A percentile compares a stretch with the other conserved stretches of the same genome.
These are phyloP conservation scores for Pythium monospermum DNA, from an alignment of 352 stramenopile species.

Conservation along the genomic window DNA sequence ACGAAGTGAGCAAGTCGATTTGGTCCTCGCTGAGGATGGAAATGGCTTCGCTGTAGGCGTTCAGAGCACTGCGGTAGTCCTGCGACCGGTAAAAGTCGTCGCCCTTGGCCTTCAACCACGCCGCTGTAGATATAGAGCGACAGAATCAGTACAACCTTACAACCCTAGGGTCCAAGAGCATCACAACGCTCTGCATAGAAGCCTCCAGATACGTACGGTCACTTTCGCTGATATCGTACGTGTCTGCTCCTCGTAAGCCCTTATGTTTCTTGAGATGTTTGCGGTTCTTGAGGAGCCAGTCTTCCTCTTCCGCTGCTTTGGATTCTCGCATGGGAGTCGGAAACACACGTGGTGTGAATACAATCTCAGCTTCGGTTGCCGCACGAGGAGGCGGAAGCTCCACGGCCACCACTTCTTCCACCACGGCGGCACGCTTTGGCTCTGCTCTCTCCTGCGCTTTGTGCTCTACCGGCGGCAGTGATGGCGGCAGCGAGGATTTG, in stretches of 20 bases:
- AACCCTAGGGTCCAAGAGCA: no score
- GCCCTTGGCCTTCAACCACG: conserved; percentile 85
- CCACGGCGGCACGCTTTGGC: conserved; percentile 2
- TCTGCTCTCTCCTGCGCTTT: not conserved
- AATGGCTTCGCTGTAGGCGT: conserved; percentile 67
- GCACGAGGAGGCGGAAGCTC: conserved; percentile 44
- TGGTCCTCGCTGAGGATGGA: conserved; percentile 25
- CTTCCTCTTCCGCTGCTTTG: conserved; percentile 74
- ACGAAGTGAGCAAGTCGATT: conserved; percentile 43
- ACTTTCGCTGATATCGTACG: conserved; percentile 82
- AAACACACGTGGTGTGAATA: conserved; percentile 76
- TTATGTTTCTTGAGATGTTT: conserved; percentile 74
- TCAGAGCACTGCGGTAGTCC: conserved; percentile 63
- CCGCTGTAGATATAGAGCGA: conserved; percentile 28
- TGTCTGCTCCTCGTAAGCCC: conserved; percentile 32
- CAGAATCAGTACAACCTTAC: not conserved
- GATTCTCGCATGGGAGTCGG: conserved; percentile 75
- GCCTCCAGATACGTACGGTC: conserved; percentile 62
- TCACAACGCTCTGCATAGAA: no score
- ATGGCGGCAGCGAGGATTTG: no score
- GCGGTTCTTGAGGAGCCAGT: conserved; percentile 82
- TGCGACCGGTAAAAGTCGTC: conserved; percentile 75
- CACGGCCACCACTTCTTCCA: conserved; percentile 5
- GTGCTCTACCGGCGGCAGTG: not conserved
- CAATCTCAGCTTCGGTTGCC: conserved; percentile 40